A percentile compares a stretch with the other conserved stretches of the same genome.
These are phyloP conservation scores for Panus rudis DNA, from an alignment of 768 basidiomycete species.

Conservation along the genomic window DNA sequence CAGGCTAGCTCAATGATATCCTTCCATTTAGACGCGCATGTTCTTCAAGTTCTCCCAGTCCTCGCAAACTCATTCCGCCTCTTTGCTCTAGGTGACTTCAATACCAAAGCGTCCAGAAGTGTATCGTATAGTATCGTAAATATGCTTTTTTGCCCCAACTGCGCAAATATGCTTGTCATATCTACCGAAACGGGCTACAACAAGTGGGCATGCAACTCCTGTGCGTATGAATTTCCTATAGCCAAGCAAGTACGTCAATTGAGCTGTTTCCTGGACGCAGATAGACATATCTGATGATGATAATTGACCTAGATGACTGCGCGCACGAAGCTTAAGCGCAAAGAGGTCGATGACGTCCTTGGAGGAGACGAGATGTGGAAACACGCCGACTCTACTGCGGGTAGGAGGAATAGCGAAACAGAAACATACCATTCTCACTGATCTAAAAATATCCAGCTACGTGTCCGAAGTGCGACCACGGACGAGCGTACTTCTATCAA, in stretches of 20 bases:
- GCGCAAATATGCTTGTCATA: conserved; percentile 80
- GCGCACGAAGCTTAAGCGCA: conserved; percentile 77
- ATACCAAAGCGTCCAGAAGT: no score
- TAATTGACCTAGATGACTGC: conserved; percentile 88
- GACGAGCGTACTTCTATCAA: conserved; percentile 89
- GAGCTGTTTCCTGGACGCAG: conserved; percentile 5
- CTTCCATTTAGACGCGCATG: no score
- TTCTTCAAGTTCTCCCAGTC: no score
- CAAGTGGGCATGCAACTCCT: conserved; percentile 91
- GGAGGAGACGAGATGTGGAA: conserved; percentile 93
- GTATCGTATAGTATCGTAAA: no score
- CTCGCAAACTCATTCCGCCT: no score
- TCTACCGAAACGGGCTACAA: conserved; percentile 75
- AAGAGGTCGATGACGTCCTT: conserved; percentile 91
- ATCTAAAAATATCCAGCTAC: conserved; percentile 31
- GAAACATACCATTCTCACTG: neutral
- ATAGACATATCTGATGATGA: neutral
- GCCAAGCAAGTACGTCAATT: conserved; percentile 57
- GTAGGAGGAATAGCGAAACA: conserved; percentile 45
- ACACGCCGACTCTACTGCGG: conserved; percentile 82
- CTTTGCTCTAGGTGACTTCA: no score
- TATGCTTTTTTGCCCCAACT: conserved; percentile 95
- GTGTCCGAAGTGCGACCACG: conserved; percentile 79
- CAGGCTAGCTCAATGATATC: no score
- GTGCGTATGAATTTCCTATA: conserved; percentile 94